Conservation (phyloP, 2,329 filamentous ascomycete species). For the Penicillium sclerotiorum region DNA sequence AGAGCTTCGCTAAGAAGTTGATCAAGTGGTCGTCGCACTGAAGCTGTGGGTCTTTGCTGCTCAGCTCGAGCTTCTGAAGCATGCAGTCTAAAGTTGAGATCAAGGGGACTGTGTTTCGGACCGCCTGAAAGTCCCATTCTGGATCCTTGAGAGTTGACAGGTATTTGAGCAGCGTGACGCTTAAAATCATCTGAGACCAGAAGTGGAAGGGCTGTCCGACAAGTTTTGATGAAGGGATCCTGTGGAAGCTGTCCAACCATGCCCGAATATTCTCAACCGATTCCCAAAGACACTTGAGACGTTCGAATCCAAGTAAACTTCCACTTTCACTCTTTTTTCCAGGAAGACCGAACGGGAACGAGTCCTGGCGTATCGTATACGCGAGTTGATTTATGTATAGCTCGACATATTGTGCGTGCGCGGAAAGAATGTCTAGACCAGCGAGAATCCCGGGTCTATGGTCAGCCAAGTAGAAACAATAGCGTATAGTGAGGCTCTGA, state of each 20-base stretch:
- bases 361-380: conserved; percentile 26
- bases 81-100: conserved; percentile 35
- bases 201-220: conserved; percentile 39
- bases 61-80: conserved; percentile 29
- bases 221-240: conserved; percentile 26
- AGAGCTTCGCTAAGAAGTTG: conserved; percentile 27
- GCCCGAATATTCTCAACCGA: conserved; percentile 38
- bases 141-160: conserved; percentile 42
- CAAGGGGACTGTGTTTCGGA: conserved; percentile 36
- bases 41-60: conserved; percentile 30
- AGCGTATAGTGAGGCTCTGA: not conserved
- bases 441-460: not conserved
- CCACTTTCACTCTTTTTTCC: conserved; percentile 10
- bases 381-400: conserved; percentile 33
- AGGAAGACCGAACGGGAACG: conserved; percentile 8
- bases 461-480: not conserved
- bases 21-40: conserved; percentile 34
- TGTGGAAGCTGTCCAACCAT: conserved; percentile 37
- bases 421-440: conserved; percentile 28
- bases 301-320: conserved; percentile 30
- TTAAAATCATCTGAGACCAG: conserved; percentile 42
- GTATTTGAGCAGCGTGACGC: conserved; percentile 39
- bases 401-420: conserved; percentile 32
- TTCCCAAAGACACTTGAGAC: conserved; percentile 37
- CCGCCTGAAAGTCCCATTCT: conserved; percentile 42